Evolutionary conservation across 2,329 filamentous ascomycete species (phyloP), one percentile per base, ranked within the genome.

Genomic region (Lasiodiplodia gonubiensis): DNA sequence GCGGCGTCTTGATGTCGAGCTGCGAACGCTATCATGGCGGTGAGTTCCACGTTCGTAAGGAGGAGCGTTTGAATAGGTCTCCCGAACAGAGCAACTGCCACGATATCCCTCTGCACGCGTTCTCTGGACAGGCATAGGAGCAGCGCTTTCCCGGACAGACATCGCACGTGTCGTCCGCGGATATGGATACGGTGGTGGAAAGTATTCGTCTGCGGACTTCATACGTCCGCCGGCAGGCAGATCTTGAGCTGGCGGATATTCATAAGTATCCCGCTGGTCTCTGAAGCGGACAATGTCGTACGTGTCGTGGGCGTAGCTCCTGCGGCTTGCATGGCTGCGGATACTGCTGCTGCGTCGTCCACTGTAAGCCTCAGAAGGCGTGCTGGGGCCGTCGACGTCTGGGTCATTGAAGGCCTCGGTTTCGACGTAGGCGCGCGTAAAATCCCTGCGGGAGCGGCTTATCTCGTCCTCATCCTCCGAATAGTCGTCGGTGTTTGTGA

Each of bases 391-490:
- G 10, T 64, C 35, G 16, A n/a, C 30, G 33, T 64, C 61, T 16
- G 48, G 61, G 33, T 66, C 51, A 48, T 54, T 63, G 57, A 67
- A 67, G 8, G 66, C 66, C 30, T 35, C 39, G 12, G 66, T 67
- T 25, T 67, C 66, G 51, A 67, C 66, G 23, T 48, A 67, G 49
- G 66, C 57, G 37, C 66, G 66, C 7, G 59, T 64, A 10, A 67
- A 67, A 30, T 63, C 35, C 35, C 60, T 64, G n/a, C 66, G 66
- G 11, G 49, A 55, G 18, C 66, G 66, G 30, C 48, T 57, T 7
- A 53, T 52, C 10, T 67, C 54, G 25, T 67, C 65, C 16, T 67
- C 65, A 16, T 59, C 54, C 54, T 67, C 65, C 3, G 54, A 53
- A 35, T 67, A 55, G 52, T 67, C 65, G 11, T 61, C 46, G 21